Evolutionary conservation across 2,329 filamentous ascomycete species (phyloP).

Genomic region (Phoma herbarum): DNA sequence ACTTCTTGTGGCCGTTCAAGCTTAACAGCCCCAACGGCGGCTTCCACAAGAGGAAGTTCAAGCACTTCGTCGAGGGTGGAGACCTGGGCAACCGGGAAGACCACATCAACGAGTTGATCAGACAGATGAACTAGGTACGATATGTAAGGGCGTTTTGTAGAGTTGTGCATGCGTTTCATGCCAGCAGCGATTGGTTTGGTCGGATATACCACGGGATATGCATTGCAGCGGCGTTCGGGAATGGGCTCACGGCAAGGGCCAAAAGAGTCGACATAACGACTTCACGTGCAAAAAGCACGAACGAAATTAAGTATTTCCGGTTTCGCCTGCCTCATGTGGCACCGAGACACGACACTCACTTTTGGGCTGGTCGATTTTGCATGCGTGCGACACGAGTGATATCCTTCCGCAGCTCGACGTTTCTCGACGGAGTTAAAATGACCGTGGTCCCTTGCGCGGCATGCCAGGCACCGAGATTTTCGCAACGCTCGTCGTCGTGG

Average conservation of each 20-base stretch:
- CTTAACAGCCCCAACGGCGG: constrained; percentile 97
- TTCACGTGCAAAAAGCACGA: constrained; percentile 18
- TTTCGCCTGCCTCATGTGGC: constrained; percentile 15
- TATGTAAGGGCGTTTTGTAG: constrained; percentile 20
- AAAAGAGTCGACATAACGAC: constrained; percentile 13
- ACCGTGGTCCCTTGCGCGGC: constrained; percentile 11
- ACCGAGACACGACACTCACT: constrained; percentile 16
- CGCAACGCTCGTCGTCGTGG: constrained; percentile 11
- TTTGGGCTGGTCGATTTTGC: neutral
- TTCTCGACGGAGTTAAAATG: neutral
- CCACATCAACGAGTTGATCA: constrained; percentile 94
- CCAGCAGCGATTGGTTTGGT: constrained; percentile 15
- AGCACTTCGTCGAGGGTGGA: constrained; percentile 98
- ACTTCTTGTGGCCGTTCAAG: constrained; percentile 99
- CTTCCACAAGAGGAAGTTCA: constrained; percentile 97
- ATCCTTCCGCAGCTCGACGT: constrained; percentile 4
- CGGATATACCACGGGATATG: constrained; percentile 24
- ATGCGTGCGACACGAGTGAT: constrained; percentile 15
- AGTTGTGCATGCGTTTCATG: constrained; percentile 22
- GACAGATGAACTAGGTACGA: constrained; percentile 90
- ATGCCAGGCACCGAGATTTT: constrained; percentile 15
- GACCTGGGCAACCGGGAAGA: constrained; percentile 99
- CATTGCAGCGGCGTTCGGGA: constrained; percentile 26
- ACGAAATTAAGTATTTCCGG: constrained; percentile 14
- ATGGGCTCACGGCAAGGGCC: constrained; percentile 14